Evolutionary conservation across 345 rosid species (phyloP).

Genomic region (Carallia brachiata): DNA sequence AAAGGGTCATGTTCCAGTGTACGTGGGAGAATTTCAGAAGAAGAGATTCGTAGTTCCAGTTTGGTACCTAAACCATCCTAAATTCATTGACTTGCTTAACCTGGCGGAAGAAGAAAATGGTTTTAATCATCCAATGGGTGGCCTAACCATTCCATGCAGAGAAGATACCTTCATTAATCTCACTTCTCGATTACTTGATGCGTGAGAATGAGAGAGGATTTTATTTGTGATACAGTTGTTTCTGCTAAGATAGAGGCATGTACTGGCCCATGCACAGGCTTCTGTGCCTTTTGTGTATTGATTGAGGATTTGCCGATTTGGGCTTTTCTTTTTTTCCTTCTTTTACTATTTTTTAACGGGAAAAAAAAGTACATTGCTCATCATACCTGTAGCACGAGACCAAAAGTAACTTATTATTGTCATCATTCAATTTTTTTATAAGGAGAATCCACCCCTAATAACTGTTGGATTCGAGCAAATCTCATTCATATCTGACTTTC

Average conservation of each 20-base stretch:
- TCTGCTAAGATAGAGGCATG: neutral
- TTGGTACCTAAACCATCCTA: conserved; percentile 44
- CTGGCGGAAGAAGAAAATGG: conserved; percentile 42
- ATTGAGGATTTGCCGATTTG: too few relatives aligned
- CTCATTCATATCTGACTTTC: too few relatives aligned
- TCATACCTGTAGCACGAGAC: too few relatives aligned
- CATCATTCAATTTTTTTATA: too few relatives aligned
- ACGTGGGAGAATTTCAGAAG: conserved; percentile 41
- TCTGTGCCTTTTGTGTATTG: too few relatives aligned
- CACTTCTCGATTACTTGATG: conserved; percentile 25
- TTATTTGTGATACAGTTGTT: neutral
- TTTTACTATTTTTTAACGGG: too few relatives aligned
- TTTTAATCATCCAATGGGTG: conserved; percentile 45
- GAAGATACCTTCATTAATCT: conserved; percentile 40
- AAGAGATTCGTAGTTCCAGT: conserved; percentile 40
- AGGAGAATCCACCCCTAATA: too few relatives aligned
- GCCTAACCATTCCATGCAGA: conserved; percentile 46
- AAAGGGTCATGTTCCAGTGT: conserved; percentile 41
- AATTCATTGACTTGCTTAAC: conserved; percentile 38
- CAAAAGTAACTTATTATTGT: too few relatives aligned
- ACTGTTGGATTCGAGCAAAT: too few relatives aligned
- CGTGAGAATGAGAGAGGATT: neutral
- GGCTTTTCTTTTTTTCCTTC: too few relatives aligned
- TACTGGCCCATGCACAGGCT: too few relatives aligned
- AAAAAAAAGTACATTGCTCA: too few relatives aligned